Evolutionary conservation across 768 basidiomycete species (phyloP).

Genomic region (Suillus fuscotomentosus): DNA sequence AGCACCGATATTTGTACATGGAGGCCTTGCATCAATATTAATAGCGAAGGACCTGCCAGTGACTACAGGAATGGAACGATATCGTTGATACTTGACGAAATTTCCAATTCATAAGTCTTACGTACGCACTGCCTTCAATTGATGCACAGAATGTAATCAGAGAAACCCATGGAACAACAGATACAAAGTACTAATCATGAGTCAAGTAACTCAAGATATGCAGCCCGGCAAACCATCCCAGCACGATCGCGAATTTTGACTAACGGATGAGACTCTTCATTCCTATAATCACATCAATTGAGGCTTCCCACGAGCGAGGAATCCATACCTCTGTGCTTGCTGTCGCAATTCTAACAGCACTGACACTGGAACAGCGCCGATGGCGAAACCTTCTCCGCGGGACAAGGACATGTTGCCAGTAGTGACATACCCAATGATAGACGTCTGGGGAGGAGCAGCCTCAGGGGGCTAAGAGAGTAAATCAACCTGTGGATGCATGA

Average conservation of each 20-base stretch:
- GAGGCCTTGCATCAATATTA: neutral
- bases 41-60: neutral
- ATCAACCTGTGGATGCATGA: neutral
- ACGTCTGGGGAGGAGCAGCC: slow-evolving; percentile 36
- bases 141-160: neutral
- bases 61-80: neutral
- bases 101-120: neutral
- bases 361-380: slow-evolving; percentile 68
- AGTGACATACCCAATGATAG: slow-evolving; percentile 79
- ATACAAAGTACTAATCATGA: slow-evolving; percentile 11
- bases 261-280: slow-evolving; percentile 34
- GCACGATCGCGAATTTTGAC: slow-evolving; percentile 68
- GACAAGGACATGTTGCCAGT: slow-evolving; percentile 82
- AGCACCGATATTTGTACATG: neutral
- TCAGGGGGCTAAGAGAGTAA: slow-evolving; percentile 42
- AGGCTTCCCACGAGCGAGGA: neutral
- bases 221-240: slow-evolving; percentile 52
- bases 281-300: slow-evolving; percentile 12
- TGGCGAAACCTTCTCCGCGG: slow-evolving; percentile 72
- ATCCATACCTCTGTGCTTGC: slow-evolving; percentile 42
- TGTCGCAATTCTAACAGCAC: slow-evolving; percentile 50
- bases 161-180: neutral
- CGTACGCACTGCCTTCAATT: neutral
- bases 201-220: slow-evolving; percentile 40
- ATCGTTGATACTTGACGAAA: neutral